Percentiles rank a stretch among this genome's conserved stretches.
phyloP scores from a whole-genome alignment of 495 filamentous ascomycete genomes.

The Penicillium mononematosum region DNA sequence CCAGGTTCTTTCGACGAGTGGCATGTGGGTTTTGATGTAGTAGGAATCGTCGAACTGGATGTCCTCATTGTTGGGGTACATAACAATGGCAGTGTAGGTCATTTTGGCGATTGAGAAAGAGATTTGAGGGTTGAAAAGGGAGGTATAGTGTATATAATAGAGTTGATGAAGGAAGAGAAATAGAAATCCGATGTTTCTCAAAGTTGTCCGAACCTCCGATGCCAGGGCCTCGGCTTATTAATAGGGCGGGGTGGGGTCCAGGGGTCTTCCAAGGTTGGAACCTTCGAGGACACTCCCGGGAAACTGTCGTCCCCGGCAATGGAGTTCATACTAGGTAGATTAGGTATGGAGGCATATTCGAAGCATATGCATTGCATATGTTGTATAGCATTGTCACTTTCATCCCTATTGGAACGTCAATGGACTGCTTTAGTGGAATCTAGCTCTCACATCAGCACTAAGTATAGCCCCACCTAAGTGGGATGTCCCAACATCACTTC shows the following conservation, averaged over 20 bases:
- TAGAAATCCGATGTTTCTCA: neutral
- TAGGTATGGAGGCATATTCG: too few species aligned
- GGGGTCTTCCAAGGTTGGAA: too few species aligned
- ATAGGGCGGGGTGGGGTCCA: neutral
- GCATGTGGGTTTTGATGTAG: conserved; percentile 31
- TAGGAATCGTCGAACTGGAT: conserved; percentile 28
- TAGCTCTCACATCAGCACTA: conserved; percentile 1
- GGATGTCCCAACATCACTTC: neutral
- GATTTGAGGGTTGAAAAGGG: neutral
- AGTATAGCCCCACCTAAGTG: neutral
- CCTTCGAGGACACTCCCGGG: too few species aligned
- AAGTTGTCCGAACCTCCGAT: too few species aligned
- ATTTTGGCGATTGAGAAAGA: conserved; percentile 14
- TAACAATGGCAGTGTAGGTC: conserved; percentile 21
- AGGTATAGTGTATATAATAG: neutral
- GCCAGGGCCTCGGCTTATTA: neutral
- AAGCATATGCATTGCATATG: too few species aligned
- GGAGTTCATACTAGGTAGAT: too few species aligned
- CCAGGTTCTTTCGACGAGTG: conserved; percentile 25
- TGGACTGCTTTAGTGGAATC: neutral
- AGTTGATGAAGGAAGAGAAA: neutral
- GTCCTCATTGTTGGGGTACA: conserved; percentile 27
- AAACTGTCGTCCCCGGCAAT: too few species aligned
- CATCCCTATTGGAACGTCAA: too few species aligned
- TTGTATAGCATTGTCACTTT: too few species aligned